Evolutionary conservation across 75 land plant species (phyloP).

Genomic region (Adiantum capillusveneris): DNA sequence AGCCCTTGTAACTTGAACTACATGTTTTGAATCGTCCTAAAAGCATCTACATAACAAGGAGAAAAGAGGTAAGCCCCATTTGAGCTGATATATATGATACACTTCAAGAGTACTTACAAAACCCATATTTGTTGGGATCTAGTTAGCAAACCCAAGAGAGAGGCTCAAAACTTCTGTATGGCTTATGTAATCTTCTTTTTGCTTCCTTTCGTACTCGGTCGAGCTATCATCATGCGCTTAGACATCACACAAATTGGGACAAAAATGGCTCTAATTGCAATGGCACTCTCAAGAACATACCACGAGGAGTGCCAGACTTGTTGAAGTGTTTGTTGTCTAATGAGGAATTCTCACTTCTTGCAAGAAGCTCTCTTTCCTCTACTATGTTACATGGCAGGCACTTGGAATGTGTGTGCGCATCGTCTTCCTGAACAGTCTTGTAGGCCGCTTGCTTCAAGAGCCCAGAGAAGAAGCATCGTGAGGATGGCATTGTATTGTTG

Average conservation of each 20-base stretch:
- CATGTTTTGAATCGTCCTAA: too few species aligned
- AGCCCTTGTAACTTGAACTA: too few species aligned
- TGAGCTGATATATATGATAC: too few species aligned
- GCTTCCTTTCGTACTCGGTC: too few species aligned
- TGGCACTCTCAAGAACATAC: not conserved
- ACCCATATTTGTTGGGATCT: too few species aligned
- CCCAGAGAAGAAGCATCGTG: not conserved
- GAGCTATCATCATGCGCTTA: too few species aligned
- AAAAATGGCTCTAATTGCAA: constrained; percentile 1
- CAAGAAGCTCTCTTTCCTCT: not conserved
- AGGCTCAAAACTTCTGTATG: too few species aligned
- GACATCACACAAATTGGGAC: constrained; percentile 1
- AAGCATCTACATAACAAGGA: too few species aligned
- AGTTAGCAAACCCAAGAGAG: too few species aligned
- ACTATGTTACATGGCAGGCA: not conserved
- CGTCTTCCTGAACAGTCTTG: not conserved
- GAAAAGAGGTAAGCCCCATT: too few species aligned
- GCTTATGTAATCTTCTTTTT: too few species aligned
- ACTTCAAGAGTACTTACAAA: too few species aligned
- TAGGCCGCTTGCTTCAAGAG: not conserved
- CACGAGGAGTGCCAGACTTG: not conserved
- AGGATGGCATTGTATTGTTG: not conserved
- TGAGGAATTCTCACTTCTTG: not conserved
- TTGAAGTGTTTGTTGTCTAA: not conserved
- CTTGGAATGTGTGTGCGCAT: not conserved